Conservation (phyloP, 768 basidiomycete genomes). For the Boletales sp. region DNA sequence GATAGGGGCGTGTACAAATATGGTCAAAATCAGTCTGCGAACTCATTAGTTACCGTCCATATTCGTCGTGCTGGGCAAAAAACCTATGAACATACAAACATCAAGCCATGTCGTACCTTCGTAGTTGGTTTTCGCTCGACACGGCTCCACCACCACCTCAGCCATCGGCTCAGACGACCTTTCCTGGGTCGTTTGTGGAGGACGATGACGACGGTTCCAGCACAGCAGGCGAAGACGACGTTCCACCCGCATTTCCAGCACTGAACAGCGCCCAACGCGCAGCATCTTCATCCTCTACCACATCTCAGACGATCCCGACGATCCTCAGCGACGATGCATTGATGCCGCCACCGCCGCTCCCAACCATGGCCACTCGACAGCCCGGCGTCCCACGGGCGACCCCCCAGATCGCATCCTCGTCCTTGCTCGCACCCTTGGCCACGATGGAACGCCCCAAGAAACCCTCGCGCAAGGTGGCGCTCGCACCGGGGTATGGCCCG, state of each 20-base stretch:
- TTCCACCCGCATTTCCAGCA: conserved; percentile 72
- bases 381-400: conserved; percentile 28
- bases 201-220: conserved; percentile 40
- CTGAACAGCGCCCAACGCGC: conserved; percentile 69
- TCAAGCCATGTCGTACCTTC: conserved; percentile 44
- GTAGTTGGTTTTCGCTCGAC: conserved; percentile 12
- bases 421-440: conserved; percentile 1
- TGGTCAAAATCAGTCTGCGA: too few species aligned
- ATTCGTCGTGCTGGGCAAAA: too few species aligned
- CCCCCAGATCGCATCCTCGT: background rate
- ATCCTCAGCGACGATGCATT: conserved; percentile 18
- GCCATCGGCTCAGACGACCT: background rate
- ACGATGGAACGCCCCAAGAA: conserved; percentile 1
- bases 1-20: too few species aligned
- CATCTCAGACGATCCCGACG: conserved; percentile 11
- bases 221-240: conserved; percentile 47
- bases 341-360: conserved; percentile 49
- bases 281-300: conserved; percentile 17
- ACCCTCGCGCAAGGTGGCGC: conserved; percentile 35
- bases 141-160: background rate
- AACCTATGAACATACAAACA: too few species aligned
- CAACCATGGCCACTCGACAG: conserved; percentile 33
- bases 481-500: conserved; percentile 88
- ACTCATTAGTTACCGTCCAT: too few species aligned
- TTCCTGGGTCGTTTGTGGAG: conserved; percentile 24